phyloP scores from a whole-genome alignment of 1,284 basidiomycete genomes.

The Ceratobasidium sp. region DNA sequence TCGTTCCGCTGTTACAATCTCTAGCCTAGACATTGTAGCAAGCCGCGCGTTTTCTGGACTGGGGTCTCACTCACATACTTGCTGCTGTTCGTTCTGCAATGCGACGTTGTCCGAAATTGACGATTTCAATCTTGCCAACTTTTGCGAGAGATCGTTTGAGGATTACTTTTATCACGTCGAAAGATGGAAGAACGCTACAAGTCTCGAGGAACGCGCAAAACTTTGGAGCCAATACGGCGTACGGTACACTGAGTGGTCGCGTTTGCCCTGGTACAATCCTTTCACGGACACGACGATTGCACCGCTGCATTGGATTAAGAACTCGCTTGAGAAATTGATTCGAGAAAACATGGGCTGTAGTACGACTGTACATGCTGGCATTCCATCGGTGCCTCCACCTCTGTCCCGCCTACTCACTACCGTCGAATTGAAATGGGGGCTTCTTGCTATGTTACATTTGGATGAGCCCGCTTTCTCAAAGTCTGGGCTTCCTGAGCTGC shows the following conservation, averaged over 20 bases:
- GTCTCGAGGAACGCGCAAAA: not conserved
- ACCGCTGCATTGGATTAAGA: constrained; percentile 12
- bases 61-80: not conserved
- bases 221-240: not conserved
- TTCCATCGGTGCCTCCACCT: not conserved
- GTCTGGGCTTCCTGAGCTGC: not conserved
- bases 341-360: constrained; percentile 20
- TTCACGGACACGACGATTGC: not conserved
- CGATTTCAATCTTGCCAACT: not conserved
- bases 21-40: constrained; percentile 5
- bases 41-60: not conserved
- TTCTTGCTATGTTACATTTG: not conserved
- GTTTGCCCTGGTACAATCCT: not conserved
- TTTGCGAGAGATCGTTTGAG: not conserved
- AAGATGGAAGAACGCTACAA: not conserved
- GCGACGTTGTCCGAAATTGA: not conserved
- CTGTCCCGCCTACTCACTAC: not conserved
- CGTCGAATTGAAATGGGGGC: not conserved
- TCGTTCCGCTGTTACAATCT: not conserved
- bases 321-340: constrained; percentile 2
- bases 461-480: not conserved
- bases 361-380: not conserved
- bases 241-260: constrained; percentile 4
- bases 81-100: constrained; percentile 3
- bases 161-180: not conserved